These are phyloP conservation scores for Pseudopyrenochaeta lycopersici DNA, from an alignment of 2,329 filamentous ascomycete genomes.

Conservation along the genomic window DNA sequence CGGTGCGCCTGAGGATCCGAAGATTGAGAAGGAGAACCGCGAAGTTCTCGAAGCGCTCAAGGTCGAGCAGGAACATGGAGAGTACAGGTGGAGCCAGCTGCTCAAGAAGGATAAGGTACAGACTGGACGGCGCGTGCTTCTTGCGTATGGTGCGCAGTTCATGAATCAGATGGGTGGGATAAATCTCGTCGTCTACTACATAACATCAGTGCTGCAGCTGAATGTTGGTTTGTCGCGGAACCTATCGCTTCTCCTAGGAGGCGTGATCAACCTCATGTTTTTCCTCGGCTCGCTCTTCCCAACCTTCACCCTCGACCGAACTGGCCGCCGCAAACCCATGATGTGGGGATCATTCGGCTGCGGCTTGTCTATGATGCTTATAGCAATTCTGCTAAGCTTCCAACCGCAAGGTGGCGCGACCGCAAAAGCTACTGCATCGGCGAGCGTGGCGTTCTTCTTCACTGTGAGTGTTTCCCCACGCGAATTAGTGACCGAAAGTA, in stretches of 20 bases:
- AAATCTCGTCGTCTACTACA: constrained; percentile 54
- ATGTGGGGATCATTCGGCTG: constrained; percentile 45
- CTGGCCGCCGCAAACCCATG: constrained; percentile 41
- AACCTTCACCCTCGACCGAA: constrained; percentile 51
- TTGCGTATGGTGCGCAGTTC: constrained; percentile 52
- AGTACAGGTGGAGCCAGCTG: constrained; percentile 50
- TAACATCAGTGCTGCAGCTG: constrained; percentile 55
- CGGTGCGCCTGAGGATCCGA: constrained; percentile 57
- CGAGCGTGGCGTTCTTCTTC: constrained; percentile 62
- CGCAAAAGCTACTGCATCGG: constrained; percentile 53
- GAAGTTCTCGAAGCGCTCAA: constrained; percentile 49
- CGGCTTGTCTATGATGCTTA: constrained; percentile 41
- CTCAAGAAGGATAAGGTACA: constrained; percentile 52
- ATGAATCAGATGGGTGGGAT: constrained; percentile 53
- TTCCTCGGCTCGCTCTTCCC: constrained; percentile 42
- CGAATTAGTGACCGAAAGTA: not conserved
- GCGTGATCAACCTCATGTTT: constrained; percentile 49
- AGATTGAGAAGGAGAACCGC: constrained; percentile 63
- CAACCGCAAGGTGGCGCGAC: constrained; percentile 39
- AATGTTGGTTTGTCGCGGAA: constrained; percentile 58
- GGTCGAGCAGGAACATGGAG: constrained; percentile 48
- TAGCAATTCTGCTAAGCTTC: constrained; percentile 55
- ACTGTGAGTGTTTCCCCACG: constrained; percentile 35
- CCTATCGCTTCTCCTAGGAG: constrained; percentile 57
- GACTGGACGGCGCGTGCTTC: constrained; percentile 50